phyloP scores from a whole-genome alignment of 345 rosid genomes.

The Moringa oleifera region DNA sequence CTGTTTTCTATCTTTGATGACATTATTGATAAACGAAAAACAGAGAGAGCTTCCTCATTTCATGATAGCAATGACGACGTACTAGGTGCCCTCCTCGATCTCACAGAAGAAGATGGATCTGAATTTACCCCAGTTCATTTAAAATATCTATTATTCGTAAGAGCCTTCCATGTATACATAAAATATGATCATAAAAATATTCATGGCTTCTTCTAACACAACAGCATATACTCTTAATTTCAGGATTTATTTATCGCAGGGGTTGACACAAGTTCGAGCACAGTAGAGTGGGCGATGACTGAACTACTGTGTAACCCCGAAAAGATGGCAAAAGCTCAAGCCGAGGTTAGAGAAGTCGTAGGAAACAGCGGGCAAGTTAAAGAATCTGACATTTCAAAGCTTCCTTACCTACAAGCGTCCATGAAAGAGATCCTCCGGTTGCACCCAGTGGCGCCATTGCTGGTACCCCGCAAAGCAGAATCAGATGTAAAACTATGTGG shows the following conservation, averaged over 20 bases:
- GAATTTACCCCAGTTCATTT: no score
- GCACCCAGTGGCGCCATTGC: conserved; percentile 34
- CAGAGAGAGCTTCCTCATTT: no score
- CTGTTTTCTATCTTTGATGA: no score
- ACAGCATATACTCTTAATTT: background rate
- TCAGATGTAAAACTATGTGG: conserved; percentile 24
- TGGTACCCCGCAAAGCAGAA: conserved; percentile 27
- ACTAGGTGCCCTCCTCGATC: no score
- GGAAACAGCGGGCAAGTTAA: conserved; percentile 19
- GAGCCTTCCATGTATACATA: background rate
- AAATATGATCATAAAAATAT: background rate
- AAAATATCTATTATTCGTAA: no score
- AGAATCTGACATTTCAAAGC: conserved; percentile 25
- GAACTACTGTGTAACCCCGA: conserved; percentile 22
- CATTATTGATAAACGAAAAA: no score
- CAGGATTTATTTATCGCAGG: conserved; percentile 42
- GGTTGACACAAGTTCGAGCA: conserved; percentile 35
- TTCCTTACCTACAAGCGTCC: conserved; percentile 34
- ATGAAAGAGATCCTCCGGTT: conserved; percentile 38
- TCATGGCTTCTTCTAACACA: background rate
- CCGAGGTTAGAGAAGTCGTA: conserved; percentile 22
- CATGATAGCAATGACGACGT: no score
- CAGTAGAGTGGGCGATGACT: conserved; percentile 32
- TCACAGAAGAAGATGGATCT: no score
- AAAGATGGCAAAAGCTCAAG: conserved; percentile 15